Base-by-base conservation (phyloP, 805 yeast species). In the Starmerella potacharoeniae region DNA sequence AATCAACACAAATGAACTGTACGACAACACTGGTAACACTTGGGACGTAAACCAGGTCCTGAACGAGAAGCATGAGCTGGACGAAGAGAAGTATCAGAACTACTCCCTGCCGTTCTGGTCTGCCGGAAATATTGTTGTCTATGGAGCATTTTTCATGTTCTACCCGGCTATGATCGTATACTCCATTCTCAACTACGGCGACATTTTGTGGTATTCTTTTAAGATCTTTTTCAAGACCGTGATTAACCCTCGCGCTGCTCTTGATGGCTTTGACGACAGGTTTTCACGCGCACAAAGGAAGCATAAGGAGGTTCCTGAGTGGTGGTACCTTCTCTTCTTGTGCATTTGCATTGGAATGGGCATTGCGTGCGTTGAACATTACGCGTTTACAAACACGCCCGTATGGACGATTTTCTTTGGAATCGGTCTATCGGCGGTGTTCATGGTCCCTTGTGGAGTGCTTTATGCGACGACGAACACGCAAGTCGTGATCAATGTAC, bases 51-150 rank as follows among this genome's bases (percentile, higher is more conserved):
- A 73, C 16, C 65, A 73, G 52, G 72, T 82, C 16, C 64, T 82
- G 44, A 42, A 56, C 28, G 67, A 75, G 51, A 65, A 76, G 68
- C 68, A 53, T 81, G 61, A 69, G n/a, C 49, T 82, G 58, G 72
- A 77, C 62, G 67, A 68, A 51, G 68, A 66, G 8, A 78, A 71
- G 6, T 83, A 82, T 67, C 67, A 77, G 61, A 66, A 68, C 6
- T 83, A 83, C 68, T 82, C 87, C 1, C 84, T 86, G 8, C 87
- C 88, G 8, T 82, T 76, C 66, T 81, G 79, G 63, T 65, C 79
- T 33, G 86, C 87, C 6, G 85, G 81, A 2, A 79, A 79, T 65
- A 65, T 81, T 57, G 78, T 81, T 9, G 66, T 73, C 22, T 81
- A 80, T 62, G 84, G 85, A 17, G 76, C 81, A 0, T 75, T 71